Percentiles rank a stretch among this genome's conserved stretches.
phyloP scores from a whole-genome alignment of 2,329 filamentous ascomycete species.

The Ceratocystis huliohia region DNA sequence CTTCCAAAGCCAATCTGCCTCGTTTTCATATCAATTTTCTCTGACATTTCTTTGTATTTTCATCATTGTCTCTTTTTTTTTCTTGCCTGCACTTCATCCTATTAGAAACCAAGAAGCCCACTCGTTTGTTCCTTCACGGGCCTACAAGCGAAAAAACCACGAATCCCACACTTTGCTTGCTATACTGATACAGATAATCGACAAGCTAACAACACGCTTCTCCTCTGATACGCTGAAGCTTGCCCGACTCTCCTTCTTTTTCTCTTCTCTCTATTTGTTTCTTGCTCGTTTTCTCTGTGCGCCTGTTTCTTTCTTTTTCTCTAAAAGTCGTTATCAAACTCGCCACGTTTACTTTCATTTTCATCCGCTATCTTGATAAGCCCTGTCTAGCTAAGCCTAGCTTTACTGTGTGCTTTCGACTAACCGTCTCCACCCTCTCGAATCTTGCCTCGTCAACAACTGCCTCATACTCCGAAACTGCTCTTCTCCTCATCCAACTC shows the following conservation, averaged over 20 bases:
- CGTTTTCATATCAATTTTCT: slow-evolving; percentile 18
- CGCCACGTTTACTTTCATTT: neutral
- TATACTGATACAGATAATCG: neutral
- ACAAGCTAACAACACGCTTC: neutral
- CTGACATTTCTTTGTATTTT: slow-evolving; percentile 8
- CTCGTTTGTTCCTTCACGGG: neutral
- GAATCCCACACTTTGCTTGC: slow-evolving; percentile 1
- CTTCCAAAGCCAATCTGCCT: too few species aligned
- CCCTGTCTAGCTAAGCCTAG: neutral
- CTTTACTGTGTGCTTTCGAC: neutral
- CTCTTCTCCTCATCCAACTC: too few species aligned
- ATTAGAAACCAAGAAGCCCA: neutral
- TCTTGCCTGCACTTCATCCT: slow-evolving; percentile 7
- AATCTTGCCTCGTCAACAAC: neutral
- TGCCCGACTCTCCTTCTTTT: neutral
- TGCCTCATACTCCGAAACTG: neutral
- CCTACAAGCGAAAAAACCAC: slow-evolving; percentile 8
- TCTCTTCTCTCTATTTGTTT: neutral
- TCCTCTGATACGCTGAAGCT: neutral
- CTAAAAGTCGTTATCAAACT: neutral
- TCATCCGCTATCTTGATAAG: too few species aligned
- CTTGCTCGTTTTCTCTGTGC: neutral
- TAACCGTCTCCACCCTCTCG: neutral
- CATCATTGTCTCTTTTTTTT: neutral
- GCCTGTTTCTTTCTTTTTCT: neutral